A percentile compares a stretch with the other conserved stretches of the same genome.
phyloP scores from a whole-genome alignment of 2,329 filamentous ascomycete species.

The Ceratocystis variospora region DNA sequence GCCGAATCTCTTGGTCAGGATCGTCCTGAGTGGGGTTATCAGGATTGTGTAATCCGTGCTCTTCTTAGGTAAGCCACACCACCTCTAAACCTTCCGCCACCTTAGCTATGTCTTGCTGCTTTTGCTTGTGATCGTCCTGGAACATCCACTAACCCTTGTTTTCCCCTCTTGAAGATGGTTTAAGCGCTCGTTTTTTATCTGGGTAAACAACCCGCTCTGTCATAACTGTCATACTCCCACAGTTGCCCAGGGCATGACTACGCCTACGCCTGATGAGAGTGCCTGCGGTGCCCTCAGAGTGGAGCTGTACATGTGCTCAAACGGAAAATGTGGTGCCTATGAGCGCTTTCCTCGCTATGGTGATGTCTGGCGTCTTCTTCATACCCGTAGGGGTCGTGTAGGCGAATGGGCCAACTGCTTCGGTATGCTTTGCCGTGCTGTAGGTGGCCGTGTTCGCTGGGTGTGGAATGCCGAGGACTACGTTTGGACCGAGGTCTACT shows the following conservation, averaged over 20 bases:
- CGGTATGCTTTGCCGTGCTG: conserved; percentile 89
- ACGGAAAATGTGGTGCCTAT: conserved; percentile 56
- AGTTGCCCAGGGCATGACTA: conserved; percentile 66
- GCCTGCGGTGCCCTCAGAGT: conserved; percentile 77
- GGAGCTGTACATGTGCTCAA: conserved; percentile 80
- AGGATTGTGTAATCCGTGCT: conserved; percentile 87
- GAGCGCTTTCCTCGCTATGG: conserved; percentile 91
- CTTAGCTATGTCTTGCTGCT: too few relatives aligned
- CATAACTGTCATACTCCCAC: conserved; percentile 70
- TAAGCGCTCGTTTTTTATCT: conserved; percentile 85
- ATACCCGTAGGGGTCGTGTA: conserved; percentile 71
- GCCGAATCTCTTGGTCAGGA: conserved; percentile 75
- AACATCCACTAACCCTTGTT: conserved; percentile 20
- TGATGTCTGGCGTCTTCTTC: conserved; percentile 82
- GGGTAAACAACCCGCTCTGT: conserved; percentile 91
- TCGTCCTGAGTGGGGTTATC: conserved; percentile 86
- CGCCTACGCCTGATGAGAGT: conserved; percentile 75
- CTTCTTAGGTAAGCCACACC: conserved; percentile 51
- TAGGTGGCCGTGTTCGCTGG: conserved; percentile 86
- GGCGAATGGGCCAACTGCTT: conserved; percentile 99
- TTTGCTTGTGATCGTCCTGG: not conserved
- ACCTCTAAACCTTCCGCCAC: conserved; percentile 3
- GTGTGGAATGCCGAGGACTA: conserved; percentile 97
- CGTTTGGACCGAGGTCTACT: conserved; percentile 96
- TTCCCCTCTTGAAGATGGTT: conserved; percentile 50